These are phyloP conservation scores for Metschnikowia borealis DNA, from an alignment of 805 yeast genomes.

Conservation along the genomic window DNA sequence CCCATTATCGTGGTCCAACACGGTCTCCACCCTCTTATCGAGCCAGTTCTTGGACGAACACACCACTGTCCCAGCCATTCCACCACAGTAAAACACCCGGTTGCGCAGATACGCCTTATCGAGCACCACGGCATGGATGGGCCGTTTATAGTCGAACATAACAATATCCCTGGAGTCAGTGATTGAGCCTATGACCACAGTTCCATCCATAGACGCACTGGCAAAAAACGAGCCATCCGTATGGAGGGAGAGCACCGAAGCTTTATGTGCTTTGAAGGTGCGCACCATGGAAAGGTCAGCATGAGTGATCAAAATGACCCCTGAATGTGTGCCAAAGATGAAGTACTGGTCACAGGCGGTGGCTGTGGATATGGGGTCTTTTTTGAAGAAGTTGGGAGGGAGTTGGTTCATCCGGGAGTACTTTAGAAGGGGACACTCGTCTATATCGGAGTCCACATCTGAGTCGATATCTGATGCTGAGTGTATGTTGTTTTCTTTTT, in stretches of 20 bases:
- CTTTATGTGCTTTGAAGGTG: slow-evolving; percentile 78
- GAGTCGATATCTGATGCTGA: neutral
- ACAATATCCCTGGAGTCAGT: slow-evolving; percentile 57
- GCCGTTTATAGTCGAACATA: slow-evolving; percentile 81
- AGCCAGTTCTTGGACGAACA: slow-evolving; percentile 82
- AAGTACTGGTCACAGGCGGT: slow-evolving; percentile 55
- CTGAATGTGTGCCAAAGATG: slow-evolving; percentile 88
- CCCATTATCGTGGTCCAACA: slow-evolving; percentile 57
- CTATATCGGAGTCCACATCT: slow-evolving; percentile 10
- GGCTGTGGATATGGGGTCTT: slow-evolving; percentile 77
- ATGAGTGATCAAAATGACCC: slow-evolving; percentile 64
- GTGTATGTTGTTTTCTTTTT: neutral
- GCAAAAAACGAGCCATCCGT: slow-evolving; percentile 75
- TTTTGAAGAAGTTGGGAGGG: slow-evolving; percentile 65
- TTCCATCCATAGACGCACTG: slow-evolving; percentile 92
- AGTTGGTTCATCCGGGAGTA: slow-evolving; percentile 67
- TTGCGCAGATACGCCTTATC: slow-evolving; percentile 63
- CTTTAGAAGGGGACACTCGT: slow-evolving; percentile 57
- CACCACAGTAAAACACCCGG: slow-evolving; percentile 77
- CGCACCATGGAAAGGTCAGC: slow-evolving; percentile 60
- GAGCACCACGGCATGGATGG: slow-evolving; percentile 81
- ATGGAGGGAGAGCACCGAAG: slow-evolving; percentile 71
- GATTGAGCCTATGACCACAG: slow-evolving; percentile 76
- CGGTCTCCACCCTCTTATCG: slow-evolving; percentile 70
- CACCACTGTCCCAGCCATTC: slow-evolving; percentile 79